A percentile compares a stretch with the other conserved stretches of the same genome.
These are phyloP conservation scores for Spizellomyces punctatus DNA, from an alignment of 192 early-diverging fungal genomes.

Conservation along the genomic window DNA sequence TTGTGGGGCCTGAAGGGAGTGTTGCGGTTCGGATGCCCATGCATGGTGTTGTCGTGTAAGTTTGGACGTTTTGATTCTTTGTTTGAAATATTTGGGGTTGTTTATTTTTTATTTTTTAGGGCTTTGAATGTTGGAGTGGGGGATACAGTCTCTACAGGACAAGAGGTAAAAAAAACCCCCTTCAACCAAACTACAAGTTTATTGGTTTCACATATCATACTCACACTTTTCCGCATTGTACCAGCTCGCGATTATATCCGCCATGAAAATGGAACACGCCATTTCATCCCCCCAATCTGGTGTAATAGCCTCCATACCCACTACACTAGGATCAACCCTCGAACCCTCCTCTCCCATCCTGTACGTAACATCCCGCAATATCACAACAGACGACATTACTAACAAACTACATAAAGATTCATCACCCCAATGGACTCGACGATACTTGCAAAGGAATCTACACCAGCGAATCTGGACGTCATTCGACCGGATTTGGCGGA, in stretches of 20 bases:
- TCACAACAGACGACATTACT: too few species aligned
- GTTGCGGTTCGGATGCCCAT: neutral
- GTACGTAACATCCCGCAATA: too few species aligned
- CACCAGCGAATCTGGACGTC: neutral
- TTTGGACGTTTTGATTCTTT: neutral
- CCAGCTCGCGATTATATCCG: conserved; percentile 89
- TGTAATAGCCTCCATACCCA: conserved; percentile 46
- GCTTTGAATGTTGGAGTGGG: conserved; percentile 78
- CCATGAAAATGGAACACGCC: conserved; percentile 99
- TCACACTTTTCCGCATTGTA: too few species aligned
- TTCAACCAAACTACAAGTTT: too few species aligned
- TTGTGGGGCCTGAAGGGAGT: neutral
- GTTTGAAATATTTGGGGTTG: conserved; percentile 54
- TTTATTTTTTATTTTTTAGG: conserved; percentile 45
- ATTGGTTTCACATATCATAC: too few species aligned
- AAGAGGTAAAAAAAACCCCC: neutral
- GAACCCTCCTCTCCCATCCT: too few species aligned
- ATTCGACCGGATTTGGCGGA: conserved; percentile 13
- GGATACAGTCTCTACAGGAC: conserved; percentile 78
- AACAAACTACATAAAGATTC: too few species aligned
- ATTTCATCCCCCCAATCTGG: conserved; percentile 76
- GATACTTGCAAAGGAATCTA: too few species aligned
- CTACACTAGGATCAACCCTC: neutral
- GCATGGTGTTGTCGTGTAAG: too few species aligned
- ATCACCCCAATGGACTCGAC: too few species aligned